Percentiles rank a stretch among this genome's conserved stretches.
Evolutionary conservation across 331 rosid species (phyloP).

Genomic region (Quercus phellos): DNA sequence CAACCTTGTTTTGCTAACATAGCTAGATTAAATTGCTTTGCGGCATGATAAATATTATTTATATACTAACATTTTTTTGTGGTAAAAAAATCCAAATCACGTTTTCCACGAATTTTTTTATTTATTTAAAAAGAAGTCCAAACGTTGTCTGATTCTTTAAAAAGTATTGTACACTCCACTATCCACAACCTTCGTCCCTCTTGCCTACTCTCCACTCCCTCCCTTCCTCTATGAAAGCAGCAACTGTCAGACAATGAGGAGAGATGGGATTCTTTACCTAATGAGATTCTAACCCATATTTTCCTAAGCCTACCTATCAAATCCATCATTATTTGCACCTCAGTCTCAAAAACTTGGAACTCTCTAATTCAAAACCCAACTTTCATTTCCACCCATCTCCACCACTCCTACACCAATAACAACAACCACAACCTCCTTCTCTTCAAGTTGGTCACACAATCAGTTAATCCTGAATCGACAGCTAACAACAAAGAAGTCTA

Average conservation of each 20-base stretch:
- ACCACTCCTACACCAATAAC: neutral
- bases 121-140: too few species aligned
- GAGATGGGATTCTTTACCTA: slow-evolving; percentile 3
- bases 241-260: too few species aligned
- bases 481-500: neutral
- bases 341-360: slow-evolving; percentile 27
- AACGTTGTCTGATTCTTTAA: too few species aligned
- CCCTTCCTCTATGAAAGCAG: too few species aligned
- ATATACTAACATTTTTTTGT: too few species aligned
- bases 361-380: slow-evolving; percentile 4
- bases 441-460: neutral
- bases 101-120: too few species aligned
- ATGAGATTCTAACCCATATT: slow-evolving; percentile 19
- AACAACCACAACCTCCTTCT: slow-evolving; percentile 4
- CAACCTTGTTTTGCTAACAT: too few species aligned
- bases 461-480: neutral
- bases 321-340: slow-evolving; percentile 15
- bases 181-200: too few species aligned
- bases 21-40: too few species aligned
- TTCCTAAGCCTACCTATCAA: slow-evolving; percentile 14
- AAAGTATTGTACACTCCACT: fast-evolving
- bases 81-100: too few species aligned
- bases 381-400: slow-evolving; percentile 23
- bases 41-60: too few species aligned
- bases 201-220: too few species aligned